Percentiles rank a stretch among this genome's conserved stretches.
These are phyloP conservation scores for Geotrichum citri-aurantii DNA, from an alignment of 1,139 yeast genomes.

Conservation along the genomic window DNA sequence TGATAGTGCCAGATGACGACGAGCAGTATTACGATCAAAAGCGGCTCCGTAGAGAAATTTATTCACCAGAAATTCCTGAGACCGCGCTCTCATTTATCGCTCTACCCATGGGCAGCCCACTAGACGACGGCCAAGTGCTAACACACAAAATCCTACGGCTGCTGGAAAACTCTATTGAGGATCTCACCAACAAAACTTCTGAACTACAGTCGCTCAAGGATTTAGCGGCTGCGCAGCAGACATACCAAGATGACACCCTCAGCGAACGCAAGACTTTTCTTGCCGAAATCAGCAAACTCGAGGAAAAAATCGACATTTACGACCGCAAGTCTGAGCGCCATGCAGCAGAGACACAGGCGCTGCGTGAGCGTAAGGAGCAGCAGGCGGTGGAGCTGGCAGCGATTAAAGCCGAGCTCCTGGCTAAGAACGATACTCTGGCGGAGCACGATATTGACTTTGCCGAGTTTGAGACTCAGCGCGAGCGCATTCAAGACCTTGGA, in stretches of 20 bases:
- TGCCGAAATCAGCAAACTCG: conserved; percentile 26
- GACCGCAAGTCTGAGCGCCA: conserved; percentile 30
- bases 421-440: not conserved
- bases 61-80: conserved; percentile 21
- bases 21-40: conserved; percentile 52
- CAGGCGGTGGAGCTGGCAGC: conserved; percentile 14
- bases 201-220: conserved; percentile 37
- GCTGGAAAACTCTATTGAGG: conserved; percentile 27
- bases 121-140: conserved; percentile 46
- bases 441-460: conserved; percentile 1
- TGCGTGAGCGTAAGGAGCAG: conserved; percentile 10
- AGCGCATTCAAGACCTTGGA: conserved; percentile 41
- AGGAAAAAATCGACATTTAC: conserved; percentile 24
- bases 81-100: conserved; percentile 15
- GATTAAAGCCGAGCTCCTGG: conserved; percentile 2
- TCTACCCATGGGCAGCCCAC: conserved; percentile 28
- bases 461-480: conserved; percentile 19
- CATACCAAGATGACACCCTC: conserved; percentile 30
- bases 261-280: conserved; percentile 39
- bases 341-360: conserved; percentile 16
- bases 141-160: conserved; percentile 48
- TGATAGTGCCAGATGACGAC: conserved; percentile 7
- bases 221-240: conserved; percentile 30
- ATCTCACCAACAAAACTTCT: conserved; percentile 21
- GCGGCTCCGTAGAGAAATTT: conserved; percentile 54